Conservation (phyloP, 768 basidiomycete genomes). For the Suillus fuscotomentosus region DNA sequence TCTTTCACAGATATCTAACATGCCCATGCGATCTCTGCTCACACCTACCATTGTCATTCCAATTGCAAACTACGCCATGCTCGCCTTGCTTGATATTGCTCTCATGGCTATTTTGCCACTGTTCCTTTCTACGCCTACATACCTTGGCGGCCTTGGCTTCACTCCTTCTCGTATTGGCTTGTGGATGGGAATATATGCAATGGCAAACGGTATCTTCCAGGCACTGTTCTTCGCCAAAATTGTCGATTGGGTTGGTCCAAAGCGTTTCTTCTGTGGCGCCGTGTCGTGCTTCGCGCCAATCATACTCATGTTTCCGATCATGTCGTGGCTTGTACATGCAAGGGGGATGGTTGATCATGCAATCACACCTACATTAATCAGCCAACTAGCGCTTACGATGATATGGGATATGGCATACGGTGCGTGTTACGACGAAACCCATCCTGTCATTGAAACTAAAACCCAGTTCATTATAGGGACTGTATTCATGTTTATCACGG, state of each 20-base stretch:
- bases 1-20: constrained; percentile 14
- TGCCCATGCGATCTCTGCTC: constrained; percentile 42
- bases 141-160: constrained; percentile 26
- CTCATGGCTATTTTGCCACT: constrained; percentile 26
- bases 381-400: constrained; percentile 48
- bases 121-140: constrained; percentile 25
- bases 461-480: constrained; percentile 40
- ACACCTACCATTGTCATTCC: constrained; percentile 20
- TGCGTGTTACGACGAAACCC: constrained; percentile 27
- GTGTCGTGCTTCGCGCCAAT: constrained; percentile 17
- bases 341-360: constrained; percentile 40
- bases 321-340: constrained; percentile 29
- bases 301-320: constrained; percentile 22
- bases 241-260: constrained; percentile 21
- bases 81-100: constrained; percentile 28
- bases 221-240: constrained; percentile 22
- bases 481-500: constrained; percentile 62
- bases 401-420: constrained; percentile 56
- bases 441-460: neutral
- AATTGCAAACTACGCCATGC: constrained; percentile 29
- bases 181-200: constrained; percentile 21
- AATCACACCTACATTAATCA: constrained; percentile 46
- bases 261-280: constrained; percentile 20
- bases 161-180: constrained; percentile 25
- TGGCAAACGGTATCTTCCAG: constrained; percentile 23